Base-by-base conservation (phyloP, 2,329 filamentous ascomycete genomes). In the Botrytis fragariae region DNA sequence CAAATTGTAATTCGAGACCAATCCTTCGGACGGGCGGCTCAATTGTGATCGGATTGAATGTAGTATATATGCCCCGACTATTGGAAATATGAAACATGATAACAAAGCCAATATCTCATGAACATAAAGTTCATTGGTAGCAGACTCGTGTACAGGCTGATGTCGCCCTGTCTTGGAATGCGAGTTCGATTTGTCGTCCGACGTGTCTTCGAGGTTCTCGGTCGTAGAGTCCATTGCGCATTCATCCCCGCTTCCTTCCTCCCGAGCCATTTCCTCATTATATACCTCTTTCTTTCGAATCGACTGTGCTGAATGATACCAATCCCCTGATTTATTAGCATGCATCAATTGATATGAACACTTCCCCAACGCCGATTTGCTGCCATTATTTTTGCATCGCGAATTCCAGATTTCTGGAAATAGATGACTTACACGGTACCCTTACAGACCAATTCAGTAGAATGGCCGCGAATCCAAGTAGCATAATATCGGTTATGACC, bases 391-490 rank as follows among this genome's bases (percentile, higher is more conserved):
- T n/a, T 20, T 20, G 12, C 25, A 39, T 62, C 4, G 25, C 51
- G 29, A 25, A 68, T 35, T 25, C 12, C 25, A 29, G 2, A 10
- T 2, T 5, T 42, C 20, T 57, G 39, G 1, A 20, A 29, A 25
- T 4, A 29, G 25, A 4, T 42, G 16, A 72, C 69, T 72, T 45
- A 72, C 95, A 98, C 78, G 95, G 95, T 77, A 96, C 86, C 72
- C 93, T 91, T 61, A 98, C 92, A 67, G 93, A 95, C 93, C 94
- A 98, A 81, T 97, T 95, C 75, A 98, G 85, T 79, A 98, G 97
- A 62, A 98, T 87, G 7, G 92, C 93, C 3, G 93, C 93, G 75
- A 98, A 83, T 4, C 88, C 90, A 45, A 98, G 84, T 48, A 98
- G 85, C 78, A 96, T 91, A 42, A 97, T 83, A 82, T 98, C 95